Base-by-base conservation (phyloP, 1,139 yeast genomes). In the Saccharomycopsis crataegensis region DNA sequence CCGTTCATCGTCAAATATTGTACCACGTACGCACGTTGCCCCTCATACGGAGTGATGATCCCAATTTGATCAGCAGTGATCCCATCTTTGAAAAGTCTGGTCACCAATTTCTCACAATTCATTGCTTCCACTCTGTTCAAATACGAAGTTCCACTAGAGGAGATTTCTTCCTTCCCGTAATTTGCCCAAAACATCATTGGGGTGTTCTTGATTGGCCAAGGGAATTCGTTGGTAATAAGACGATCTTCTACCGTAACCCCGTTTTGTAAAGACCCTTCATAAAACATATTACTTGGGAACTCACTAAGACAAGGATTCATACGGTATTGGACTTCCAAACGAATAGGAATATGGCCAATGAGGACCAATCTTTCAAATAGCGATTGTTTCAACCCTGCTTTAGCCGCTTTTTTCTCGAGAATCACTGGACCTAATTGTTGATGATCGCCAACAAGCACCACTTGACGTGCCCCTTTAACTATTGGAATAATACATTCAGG, bases 101-200 rank as follows among this genome's bases (percentile, higher is more conserved):
- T 82, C 43, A 91, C 82, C 37, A 86, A 74, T 65, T 86, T 83
- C 67, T 89, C 96, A 62, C 90, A 88, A 64, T 86, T 88, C 82
- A 86, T 83, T 1, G 97, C 96, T 69, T 91, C 98, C 17, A 88
- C 85, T 62, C 96, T 75, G 67, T 91, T 91, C 61, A 91, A 72
- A 63, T 75, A 90, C n/a, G 96, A 86, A 14, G 86, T 83, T 54
- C 97, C 97, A 61, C 82, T 78, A 0, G 83, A 80, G 43, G 94
- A 82, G 51, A 91, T 80, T 67, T 91, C 97, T 70, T 91, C 97
- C 59, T 86, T 81, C 43, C 97, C 96, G 64, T 83, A 81, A 61
- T 85, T 85, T 2, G 90, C 86, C 96, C 97, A 90, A 63, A 91
- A 88, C 94, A 90, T 86, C 96, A 89, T 88, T 17, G 97, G 97